Conservation (phyloP, 116 monocot genomes). For the Iris pallida region DNA sequence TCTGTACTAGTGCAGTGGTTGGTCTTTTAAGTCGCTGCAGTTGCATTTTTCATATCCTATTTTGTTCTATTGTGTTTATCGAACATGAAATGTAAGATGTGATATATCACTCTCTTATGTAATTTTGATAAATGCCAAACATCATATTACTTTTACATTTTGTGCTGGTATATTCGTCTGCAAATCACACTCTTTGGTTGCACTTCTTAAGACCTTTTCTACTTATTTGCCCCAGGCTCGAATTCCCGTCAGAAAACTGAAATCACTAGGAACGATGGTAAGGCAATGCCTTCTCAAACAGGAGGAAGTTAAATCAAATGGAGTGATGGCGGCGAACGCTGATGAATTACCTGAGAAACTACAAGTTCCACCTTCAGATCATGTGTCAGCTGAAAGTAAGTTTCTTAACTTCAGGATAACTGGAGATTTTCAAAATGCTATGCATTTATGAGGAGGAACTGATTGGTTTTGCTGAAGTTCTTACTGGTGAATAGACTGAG, state of each 20-base stretch:
- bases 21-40: too few species aligned
- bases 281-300: conserved; percentile 23
- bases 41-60: too few species aligned
- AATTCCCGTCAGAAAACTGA: conserved; percentile 14
- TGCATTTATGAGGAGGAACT: not conserved
- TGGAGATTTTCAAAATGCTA: too few species aligned
- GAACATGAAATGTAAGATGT: too few species aligned
- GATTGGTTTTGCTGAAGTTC: not conserved
- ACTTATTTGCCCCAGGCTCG: conserved; percentile 15
- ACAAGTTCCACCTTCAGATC: not conserved
- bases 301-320: conserved; percentile 1
- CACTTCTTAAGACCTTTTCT: too few species aligned
- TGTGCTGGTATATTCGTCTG: not conserved
- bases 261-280: conserved; percentile 8
- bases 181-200: not conserved
- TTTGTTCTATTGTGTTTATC: too few species aligned
- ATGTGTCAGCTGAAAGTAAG: conserved; percentile 1
- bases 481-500: not conserved
- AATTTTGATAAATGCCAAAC: not conserved
- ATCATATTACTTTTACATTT: not conserved
- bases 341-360: not conserved
- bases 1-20: too few species aligned
- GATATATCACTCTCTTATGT: not conserved
- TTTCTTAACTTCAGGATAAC: not conserved
- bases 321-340: not conserved